These are phyloP conservation scores for Gymnopilus junonius DNA, from an alignment of 768 basidiomycete species.

Conservation along the genomic window DNA sequence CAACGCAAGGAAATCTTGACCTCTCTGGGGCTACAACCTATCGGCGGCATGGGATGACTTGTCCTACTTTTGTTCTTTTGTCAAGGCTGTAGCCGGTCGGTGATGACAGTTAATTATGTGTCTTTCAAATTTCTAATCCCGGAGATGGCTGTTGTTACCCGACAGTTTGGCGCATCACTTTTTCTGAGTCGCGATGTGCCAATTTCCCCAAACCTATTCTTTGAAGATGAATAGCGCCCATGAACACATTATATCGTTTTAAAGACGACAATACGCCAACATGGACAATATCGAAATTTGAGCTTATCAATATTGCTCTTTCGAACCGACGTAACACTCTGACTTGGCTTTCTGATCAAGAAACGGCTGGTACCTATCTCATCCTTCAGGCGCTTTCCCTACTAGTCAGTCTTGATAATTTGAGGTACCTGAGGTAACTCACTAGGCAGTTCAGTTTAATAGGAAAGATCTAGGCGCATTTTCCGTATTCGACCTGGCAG, in stretches of 20 bases:
- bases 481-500: too few species aligned
- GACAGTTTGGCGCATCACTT: conserved; percentile 1
- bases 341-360: too few species aligned
- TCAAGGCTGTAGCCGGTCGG: not conserved
- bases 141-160: not conserved
- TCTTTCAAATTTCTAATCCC: conserved; percentile 3
- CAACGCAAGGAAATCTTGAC: not conserved
- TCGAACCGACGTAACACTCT: too few species aligned
- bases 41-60: not conserved
- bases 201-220: not conserved
- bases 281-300: too few species aligned
- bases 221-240: not conserved
- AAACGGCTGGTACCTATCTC: too few species aligned
- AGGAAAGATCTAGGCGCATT: not conserved
- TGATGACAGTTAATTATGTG: not conserved
- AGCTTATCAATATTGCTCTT: too few species aligned
- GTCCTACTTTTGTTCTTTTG: not conserved
- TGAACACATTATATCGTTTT: too few species aligned
- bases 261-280: not conserved
- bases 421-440: not conserved
- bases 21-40: not conserved
- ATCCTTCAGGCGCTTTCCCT: too few species aligned
- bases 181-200: not conserved
- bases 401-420: not conserved
- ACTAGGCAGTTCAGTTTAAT: not conserved